Percentiles rank a stretch among this genome's conserved stretches.
Evolutionary conservation across 31 red algal species (phyloP).

Genomic region (Bonnemaisonia californica): DNA sequence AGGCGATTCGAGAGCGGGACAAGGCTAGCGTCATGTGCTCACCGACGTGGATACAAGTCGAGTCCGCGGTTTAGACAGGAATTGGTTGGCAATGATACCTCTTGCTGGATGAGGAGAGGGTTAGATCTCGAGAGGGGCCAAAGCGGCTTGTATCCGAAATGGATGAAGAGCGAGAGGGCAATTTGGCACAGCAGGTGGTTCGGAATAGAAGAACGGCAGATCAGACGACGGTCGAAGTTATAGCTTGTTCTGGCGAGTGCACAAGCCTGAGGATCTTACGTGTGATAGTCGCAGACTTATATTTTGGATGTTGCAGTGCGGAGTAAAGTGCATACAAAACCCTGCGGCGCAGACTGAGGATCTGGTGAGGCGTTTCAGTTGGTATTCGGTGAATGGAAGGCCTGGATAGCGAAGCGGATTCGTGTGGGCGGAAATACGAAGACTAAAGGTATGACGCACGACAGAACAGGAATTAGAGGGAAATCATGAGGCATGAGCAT

Average conservation of each 20-base stretch:
- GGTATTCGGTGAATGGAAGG: neutral
- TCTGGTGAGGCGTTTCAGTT: neutral
- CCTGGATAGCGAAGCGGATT: neutral
- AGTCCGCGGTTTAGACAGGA: no score
- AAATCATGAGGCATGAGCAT: neutral
- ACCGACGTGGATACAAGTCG: no score
- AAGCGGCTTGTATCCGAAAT: no score
- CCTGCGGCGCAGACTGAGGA: neutral
- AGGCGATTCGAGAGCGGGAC: no score
- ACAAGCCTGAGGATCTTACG: neutral
- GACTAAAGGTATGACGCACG: neutral
- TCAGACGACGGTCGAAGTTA: neutral
- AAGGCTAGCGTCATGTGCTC: neutral
- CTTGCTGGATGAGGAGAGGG: no score
- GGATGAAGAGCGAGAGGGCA: neutral
- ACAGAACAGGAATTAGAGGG: neutral
- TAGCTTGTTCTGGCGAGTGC: neutral
- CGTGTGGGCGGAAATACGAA: neutral
- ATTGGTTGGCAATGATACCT: no score
- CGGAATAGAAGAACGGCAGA: neutral
- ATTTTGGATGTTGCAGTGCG: neutral
- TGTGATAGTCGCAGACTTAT: slow-evolving; percentile 1
- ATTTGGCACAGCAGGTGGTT: neutral
- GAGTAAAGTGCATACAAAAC: neutral
- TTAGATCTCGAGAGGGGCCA: neutral